Evolutionary conservation across 192 early-diverging fungal genomes (phyloP).

Genomic region (Coemansia sp.): DNA sequence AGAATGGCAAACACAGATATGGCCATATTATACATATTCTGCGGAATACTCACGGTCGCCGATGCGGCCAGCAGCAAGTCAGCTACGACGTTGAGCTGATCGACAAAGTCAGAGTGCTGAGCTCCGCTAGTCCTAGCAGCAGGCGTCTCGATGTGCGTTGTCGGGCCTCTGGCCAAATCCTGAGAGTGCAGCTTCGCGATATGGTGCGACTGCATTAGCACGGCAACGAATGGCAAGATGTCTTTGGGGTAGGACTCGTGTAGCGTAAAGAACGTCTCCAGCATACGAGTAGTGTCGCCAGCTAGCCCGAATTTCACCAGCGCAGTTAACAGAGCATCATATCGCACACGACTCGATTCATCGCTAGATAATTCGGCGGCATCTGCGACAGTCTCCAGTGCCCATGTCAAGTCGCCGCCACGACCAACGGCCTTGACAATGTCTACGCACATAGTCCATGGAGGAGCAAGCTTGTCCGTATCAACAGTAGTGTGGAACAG

Average conservation of each 20-base stretch:
- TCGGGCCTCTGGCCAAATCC: conserved; percentile 1
- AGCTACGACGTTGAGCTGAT: not conserved
- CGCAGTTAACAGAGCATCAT: conserved; percentile 11
- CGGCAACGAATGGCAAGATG: conserved; percentile 17
- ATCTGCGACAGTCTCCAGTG: not conserved
- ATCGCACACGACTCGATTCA: not conserved
- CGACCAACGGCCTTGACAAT: conserved; percentile 28
- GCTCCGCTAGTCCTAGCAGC: not conserved
- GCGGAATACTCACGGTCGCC: conserved; percentile 5
- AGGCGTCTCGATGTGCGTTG: not conserved
- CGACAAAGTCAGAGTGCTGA: conserved; percentile 7
- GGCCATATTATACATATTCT: conserved; percentile 38
- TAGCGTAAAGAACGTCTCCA: conserved; percentile 20
- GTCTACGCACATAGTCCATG: conserved; percentile 26
- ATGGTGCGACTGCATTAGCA: conserved; percentile 17
- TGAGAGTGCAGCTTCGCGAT: conserved; percentile 4
- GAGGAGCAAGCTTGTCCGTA: conserved; percentile 8
- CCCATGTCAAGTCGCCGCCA: not conserved
- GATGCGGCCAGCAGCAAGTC: conserved; percentile 11
- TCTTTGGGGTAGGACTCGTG: not conserved
- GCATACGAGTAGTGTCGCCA: not conserved
- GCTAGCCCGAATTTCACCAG: conserved; percentile 2
- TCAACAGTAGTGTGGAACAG: conserved; percentile 24
- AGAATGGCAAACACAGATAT: conserved; percentile 35
- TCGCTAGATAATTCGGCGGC: not conserved